Base-by-base conservation (phyloP, 306 rosid species). In the Carpinus viminea region DNA sequence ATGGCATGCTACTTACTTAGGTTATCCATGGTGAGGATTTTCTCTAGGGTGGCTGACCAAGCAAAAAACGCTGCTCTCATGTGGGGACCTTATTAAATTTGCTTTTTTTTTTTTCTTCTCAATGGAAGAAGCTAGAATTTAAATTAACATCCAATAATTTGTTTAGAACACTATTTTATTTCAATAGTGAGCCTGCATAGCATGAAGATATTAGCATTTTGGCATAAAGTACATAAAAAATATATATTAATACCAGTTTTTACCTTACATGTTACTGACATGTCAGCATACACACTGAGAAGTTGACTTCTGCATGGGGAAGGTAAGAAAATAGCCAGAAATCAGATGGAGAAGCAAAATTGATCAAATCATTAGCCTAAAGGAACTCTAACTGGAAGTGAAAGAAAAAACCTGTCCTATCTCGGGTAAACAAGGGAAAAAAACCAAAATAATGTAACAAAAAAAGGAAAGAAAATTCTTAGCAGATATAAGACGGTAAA, bases 221-320 rank as follows among this genome's bases (percentile, higher is more conserved):
- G 59, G n/a, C 75, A 34, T 74, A 59, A 59, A 74, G 73, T 61
- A 74, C 73, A 64, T 79, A 18, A 51, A 75, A 60, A 54, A 68
- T 48, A 4, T 13, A 38, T 9, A 64, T 1, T 15, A 62, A 38
- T 4, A 79, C 64, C 26, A 43, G 54, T 26, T 75, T 46, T 86
- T 91, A 95, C 98, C 98, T 95, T 95, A 74, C 98, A 95, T 46
- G 97, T 85, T 72, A 88, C 88, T 0, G 98, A 95, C 98, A 95
- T 95, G 86, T 95, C 98, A 69, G 98, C 98, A 74, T 95, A 95
- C 65, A 95, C 98, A 81, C 98, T 95, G 70, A 95, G 85, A 81
- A 95, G 98, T 57, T 92, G 86, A 82, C 98, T 95, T 88, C 98
- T 95, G 97, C 91, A 88, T 20, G 64, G 45, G 51, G 68, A 78